Evolutionary conservation across 2,329 filamentous ascomycete species (phyloP), one percentile per base, ranked within the genome.

Genomic region (Dactylonectria estremocensis): DNA sequence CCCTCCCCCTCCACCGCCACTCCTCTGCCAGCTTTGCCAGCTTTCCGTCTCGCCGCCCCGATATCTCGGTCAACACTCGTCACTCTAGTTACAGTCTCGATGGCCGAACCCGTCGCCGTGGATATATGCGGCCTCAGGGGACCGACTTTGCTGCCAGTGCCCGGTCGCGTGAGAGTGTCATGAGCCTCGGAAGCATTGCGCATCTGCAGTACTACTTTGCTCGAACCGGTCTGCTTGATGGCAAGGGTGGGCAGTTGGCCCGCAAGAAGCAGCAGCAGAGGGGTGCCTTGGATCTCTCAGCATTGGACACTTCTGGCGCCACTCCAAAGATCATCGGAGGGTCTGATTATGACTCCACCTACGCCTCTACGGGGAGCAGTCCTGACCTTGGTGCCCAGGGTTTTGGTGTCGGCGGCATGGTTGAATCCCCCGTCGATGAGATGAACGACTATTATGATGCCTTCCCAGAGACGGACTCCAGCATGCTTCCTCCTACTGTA

Each of bases 151-250:
- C 96, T 28, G 92, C 93, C 67, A 98, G 95, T 64, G 96, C 96
- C 53, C 91, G 91, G 78, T 94, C 94, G 57, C 89, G 96, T 70
- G 95, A 99, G 80, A 98, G 95, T 78, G 96, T 99, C 72, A 92
- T 98, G 89, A 97, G 94, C 77, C 83, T 99, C 69, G 96, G 96
- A 61, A 98, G 95, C 81, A 99, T 99, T 76, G 94, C 95, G 63
- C 96, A 99, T 83, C 85, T 99, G 77, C 96, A 99, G 81, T 97
- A 98, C 83, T 99, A 98, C 83, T 99, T 99, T 83, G 95, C 96
- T 40, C 88, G 96, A 67, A 99, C 96, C 1, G 96, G 96, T 6
- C 83, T 99, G 70, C 84, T 99, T 57, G 96, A 99, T 77, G 95
- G 95, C 64, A 98, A 98, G 79, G 95, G 95, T 40, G 96, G 90